Conservation (phyloP, 106 monocot species). For the Dendrobium nobile region DNA sequence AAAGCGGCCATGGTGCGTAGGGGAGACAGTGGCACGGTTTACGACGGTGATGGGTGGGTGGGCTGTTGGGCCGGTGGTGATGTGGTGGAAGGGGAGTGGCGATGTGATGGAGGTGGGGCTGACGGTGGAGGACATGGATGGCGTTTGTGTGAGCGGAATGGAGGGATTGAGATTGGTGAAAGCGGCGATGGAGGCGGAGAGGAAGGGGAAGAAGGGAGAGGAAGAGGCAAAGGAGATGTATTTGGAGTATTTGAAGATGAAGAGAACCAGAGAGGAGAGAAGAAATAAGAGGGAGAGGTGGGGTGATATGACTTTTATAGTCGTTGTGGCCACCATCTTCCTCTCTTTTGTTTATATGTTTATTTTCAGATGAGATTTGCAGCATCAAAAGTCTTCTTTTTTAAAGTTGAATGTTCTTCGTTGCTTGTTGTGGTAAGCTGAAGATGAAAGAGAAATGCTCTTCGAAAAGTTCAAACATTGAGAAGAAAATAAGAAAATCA, state of each 20-base stretch:
- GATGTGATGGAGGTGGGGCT: constrained; percentile 52
- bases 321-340: constrained; percentile 24
- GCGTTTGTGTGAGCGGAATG: constrained; percentile 48
- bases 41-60: constrained; percentile 30
- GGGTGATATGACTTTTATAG: constrained; percentile 36
- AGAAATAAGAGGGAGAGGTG: constrained; percentile 30
- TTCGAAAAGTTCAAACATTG: no score
- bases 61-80: constrained; percentile 29
- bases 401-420: not conserved
- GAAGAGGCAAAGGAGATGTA: constrained; percentile 24
- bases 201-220: constrained; percentile 18
- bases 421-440: no score
- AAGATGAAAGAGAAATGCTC: no score
- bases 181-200: constrained; percentile 29
- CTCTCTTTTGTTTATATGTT: constrained; percentile 19
- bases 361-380: constrained; percentile 14
- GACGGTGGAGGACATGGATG: constrained; percentile 67
- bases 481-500: no score
- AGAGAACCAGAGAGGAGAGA: constrained; percentile 44
- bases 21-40: constrained; percentile 51
- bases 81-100: constrained; percentile 34
- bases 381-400: not conserved
- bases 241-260: constrained; percentile 32
- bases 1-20: constrained; percentile 45
- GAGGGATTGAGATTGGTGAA: constrained; percentile 40